Evolutionary conservation across 805 yeast species (phyloP), one percentile per base, ranked within the genome.

Genomic region (Metschnikowia aberdeeniae): DNA sequence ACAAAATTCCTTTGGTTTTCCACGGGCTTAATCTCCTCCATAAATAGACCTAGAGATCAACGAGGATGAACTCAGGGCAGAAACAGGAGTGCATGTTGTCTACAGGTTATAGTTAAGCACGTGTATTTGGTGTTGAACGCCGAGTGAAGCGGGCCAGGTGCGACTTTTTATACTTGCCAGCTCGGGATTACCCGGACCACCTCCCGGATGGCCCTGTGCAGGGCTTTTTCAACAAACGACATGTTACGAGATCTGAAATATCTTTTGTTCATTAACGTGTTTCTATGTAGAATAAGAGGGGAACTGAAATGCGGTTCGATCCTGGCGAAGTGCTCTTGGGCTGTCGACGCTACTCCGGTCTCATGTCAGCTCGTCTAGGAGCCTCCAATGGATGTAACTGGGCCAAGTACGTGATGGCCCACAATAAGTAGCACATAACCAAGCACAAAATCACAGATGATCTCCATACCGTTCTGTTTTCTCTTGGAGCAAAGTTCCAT

Each of bases 311-410:
- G 40, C 40, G 33, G 17, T 9, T 12, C 34, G 34, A 29, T 11
- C 20, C 13, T 20, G 27, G 5, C 19, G 19, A 37, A 30, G 32
- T 37, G 28, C 20, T 37, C 34, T 6, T n/a, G 34, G 20, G 20
- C 30, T 29, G 10, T 37, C 40, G 34, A n/a, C 10, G 33, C 30
- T 45, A 44, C 64, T 89, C 96, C 8, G 95, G 95, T 69, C 97
- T 82, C 63, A 89, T 68, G 60, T 90, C 96, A 1, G 95, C 80
- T 58, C 97, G 81, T 63, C 85, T 86, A 34, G 97, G 97, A 35
- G 80, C 89, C 47, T 88, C 95, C 59, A 90, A 73, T 6, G 97
- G 97, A 66, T 90, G 97, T 47, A 90, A 72, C 63, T 90, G 97
- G 46, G 81, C 76, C 53, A 89, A 72, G 61, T 89, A 89, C 6